These are phyloP conservation scores for Xanthoconium purpureum DNA, from an alignment of 768 basidiomycete genomes.

Conservation along the genomic window DNA sequence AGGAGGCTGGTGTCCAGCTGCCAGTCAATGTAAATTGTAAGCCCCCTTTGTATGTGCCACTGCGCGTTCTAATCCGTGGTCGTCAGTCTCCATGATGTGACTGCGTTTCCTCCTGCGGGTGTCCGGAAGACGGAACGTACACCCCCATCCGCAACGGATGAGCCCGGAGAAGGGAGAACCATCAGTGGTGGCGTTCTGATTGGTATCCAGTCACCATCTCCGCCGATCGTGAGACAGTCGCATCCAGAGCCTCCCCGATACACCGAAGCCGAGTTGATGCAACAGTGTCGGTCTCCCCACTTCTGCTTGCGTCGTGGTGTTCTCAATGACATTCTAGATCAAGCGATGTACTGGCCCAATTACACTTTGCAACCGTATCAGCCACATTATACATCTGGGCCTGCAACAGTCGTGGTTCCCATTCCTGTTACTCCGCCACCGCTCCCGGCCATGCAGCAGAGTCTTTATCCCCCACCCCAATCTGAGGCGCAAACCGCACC, in stretches of 20 bases:
- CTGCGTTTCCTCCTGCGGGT: constrained; percentile 20
- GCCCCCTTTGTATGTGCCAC: constrained; percentile 11
- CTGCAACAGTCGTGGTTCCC: constrained; percentile 11
- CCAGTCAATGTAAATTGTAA: constrained; percentile 42
- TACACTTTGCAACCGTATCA: constrained; percentile 16
- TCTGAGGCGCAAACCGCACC: not conserved
- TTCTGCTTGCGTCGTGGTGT: not conserved
- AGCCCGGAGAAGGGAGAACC: constrained; percentile 12
- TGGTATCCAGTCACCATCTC: constrained; percentile 13
- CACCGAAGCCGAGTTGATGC: constrained; percentile 30
- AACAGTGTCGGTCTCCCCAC: constrained; percentile 31
- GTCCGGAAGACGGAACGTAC: constrained; percentile 6
- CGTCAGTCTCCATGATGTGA: constrained; percentile 22
- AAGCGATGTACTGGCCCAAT: constrained; percentile 15
- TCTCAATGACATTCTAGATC: constrained; percentile 10
- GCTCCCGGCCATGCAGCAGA: not conserved
- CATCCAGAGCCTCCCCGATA: constrained; percentile 25
- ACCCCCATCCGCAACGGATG: constrained; percentile 4
- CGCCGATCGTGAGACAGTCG: not conserved
- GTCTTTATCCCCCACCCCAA: not conserved
- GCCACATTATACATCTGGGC: constrained; percentile 31
- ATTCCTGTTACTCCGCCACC: not conserved
- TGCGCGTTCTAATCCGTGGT: not conserved
- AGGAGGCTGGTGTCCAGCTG: constrained; percentile 42
- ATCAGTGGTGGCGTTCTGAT: constrained; percentile 29